Evolutionary conservation across 257 asterid species (phyloP), one percentile per base, ranked within the genome.

Genomic region (Thymus quinquecostatus): DNA sequence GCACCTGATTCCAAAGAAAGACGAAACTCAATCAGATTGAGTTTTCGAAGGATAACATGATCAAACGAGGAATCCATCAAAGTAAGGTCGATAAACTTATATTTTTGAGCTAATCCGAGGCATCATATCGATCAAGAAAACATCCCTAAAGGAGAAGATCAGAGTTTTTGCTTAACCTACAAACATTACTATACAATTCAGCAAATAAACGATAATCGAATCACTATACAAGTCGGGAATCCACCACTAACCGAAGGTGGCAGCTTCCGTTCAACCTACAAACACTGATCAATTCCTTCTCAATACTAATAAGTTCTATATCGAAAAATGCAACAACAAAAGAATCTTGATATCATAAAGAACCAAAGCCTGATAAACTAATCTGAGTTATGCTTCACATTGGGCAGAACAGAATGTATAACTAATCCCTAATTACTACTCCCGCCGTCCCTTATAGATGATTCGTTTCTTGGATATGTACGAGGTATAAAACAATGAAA

Each of bases 1-100:
- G 92, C 55, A 92, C 92, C 98, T 92, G 80, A 32, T 62, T 65
- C 27, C 1, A 44, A 10, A 53, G 32, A 53, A 53, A 21, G 58
- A 9, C 33, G 27, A 4, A 28, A 21, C 10, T 53, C 10, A 53
- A 53, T 1, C 32, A 53, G 12, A 54, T 54, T 21, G 13, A 54
- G 34, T 54, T 21, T 53, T 2, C 4, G 30, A 51, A 14, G 4
- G 57, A 51, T 8, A 21, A 7, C 9, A 53, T 6, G 2, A 21
- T 27, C 8, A 6, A 29, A 56, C 40, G 6, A 55, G 11, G 36
- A 28, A 27, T 29, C 8, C 60, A 27, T 55, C 38, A 5, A 56
- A 56, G 14, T 56, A 3, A 0, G 14, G 38, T 56, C 13, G 8
- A 56, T 10, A 28, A 56, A n/a, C 1, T 34, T 28, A 28, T 28